These are phyloP conservation scores for Moesziomyces sp. DNA, from an alignment of 1,284 basidiomycete genomes.

Conservation along the genomic window DNA sequence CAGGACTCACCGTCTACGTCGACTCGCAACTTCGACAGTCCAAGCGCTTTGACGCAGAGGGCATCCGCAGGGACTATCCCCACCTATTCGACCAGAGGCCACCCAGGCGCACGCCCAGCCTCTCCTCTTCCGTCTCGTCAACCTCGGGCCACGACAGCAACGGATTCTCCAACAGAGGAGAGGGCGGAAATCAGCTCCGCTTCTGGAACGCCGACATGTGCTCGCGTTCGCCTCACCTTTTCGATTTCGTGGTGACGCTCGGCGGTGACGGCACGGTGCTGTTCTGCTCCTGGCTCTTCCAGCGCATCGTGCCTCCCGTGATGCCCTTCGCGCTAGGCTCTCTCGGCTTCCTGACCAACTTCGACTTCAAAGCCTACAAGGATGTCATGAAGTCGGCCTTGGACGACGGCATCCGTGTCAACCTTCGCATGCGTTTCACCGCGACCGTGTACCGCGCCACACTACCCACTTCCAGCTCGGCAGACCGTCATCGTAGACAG, in stretches of 20 bases:
- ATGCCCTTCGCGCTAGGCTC: conserved; percentile 98
- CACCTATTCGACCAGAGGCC: conserved; percentile 77
- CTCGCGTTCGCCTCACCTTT: conserved; percentile 86
- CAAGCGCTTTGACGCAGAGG: conserved; percentile 91
- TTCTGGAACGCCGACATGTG: conserved; percentile 99
- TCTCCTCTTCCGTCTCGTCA: conserved; percentile 39
- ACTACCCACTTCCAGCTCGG: conserved; percentile 36
- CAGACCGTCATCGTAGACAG: conserved; percentile 51
- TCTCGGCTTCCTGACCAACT: conserved; percentile 97
- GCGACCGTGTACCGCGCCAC: conserved; percentile 84
- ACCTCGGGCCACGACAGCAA: conserved; percentile 34
- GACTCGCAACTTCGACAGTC: conserved; percentile 91
- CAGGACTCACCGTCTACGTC: conserved; percentile 75
- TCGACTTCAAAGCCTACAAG: conserved; percentile 89
- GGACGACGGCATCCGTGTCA: conserved; percentile 93
- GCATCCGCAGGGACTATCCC: conserved; percentile 86
- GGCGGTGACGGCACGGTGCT: conserved; percentile 98
- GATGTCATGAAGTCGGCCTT: conserved; percentile 88
- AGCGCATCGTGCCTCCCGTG: conserved; percentile 95
- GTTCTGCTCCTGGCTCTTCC: conserved; percentile 99
- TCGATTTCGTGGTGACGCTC: conserved; percentile 95
- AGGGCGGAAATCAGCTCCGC: conserved; percentile 82
- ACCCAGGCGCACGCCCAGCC: conserved; percentile 28
- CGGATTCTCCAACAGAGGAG: conserved; percentile 24
- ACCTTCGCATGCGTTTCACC: conserved; percentile 98